Evolutionary conservation across 2,329 filamentous ascomycete genomes (phyloP).

Genomic region (Trichothecium sympodiale): DNA sequence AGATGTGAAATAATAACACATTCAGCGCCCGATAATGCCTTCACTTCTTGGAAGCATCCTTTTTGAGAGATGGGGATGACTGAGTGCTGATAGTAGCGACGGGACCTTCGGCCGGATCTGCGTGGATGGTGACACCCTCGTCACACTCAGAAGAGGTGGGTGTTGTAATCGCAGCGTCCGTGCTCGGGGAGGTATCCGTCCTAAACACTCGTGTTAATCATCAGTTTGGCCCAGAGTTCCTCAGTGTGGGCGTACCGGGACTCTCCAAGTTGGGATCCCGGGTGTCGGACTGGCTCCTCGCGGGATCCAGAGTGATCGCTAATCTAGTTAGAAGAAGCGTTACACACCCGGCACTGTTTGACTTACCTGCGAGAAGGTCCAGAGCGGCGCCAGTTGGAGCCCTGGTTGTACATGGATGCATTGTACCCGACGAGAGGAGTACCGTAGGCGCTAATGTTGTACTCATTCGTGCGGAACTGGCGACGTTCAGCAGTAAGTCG

Average conservation of each 20-base stretch:
- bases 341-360: constrained; percentile 14
- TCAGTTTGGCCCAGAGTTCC: not conserved
- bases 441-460: constrained; percentile 65
- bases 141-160: constrained; percentile 37
- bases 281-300: constrained; percentile 7
- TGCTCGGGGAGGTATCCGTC: constrained; percentile 27
- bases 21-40: not conserved
- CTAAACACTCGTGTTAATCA: constrained; percentile 10
- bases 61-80: constrained; percentile 36
- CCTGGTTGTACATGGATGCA: constrained; percentile 22
- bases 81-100: constrained; percentile 28
- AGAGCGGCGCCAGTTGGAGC: constrained; percentile 22
- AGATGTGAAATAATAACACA: not conserved
- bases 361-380: constrained; percentile 20
- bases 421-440: constrained; percentile 48
- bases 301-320: not conserved
- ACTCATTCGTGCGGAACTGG: constrained; percentile 92
- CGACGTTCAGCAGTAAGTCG: constrained; percentile 90
- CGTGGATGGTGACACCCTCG: constrained; percentile 43
- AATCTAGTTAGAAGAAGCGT: not conserved
- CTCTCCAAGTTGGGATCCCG: constrained; percentile 19
- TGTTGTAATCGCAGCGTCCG: constrained; percentile 25
- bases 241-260: constrained; percentile 21
- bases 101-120: constrained; percentile 32
- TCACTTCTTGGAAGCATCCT: constrained; percentile 21